Conservation (phyloP, 73 alveolate species). For the Paramecium biaurelia region DNA sequence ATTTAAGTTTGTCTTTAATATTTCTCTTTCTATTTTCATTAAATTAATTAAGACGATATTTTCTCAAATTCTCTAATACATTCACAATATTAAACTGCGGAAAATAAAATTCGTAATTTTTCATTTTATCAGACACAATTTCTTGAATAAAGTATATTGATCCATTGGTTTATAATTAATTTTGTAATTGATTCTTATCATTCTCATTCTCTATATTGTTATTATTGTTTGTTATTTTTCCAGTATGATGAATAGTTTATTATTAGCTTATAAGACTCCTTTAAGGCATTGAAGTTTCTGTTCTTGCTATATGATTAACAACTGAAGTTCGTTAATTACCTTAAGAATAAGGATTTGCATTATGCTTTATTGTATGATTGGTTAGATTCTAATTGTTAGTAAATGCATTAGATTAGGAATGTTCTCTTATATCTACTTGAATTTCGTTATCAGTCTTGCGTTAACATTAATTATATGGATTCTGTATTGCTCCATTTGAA, state of each 20-base stretch:
- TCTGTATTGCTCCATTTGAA: background rate
- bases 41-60: background rate
- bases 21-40: background rate
- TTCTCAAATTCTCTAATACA: background rate
- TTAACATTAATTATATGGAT: background rate
- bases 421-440: background rate
- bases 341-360: background rate
- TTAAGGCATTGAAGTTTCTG: background rate
- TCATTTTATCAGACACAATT: background rate
- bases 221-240: background rate
- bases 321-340: background rate
- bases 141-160: background rate
- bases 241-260: background rate
- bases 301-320: background rate
- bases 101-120: background rate
- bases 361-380: background rate
- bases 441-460: background rate
- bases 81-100: background rate
- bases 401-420: background rate
- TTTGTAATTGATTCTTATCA: background rate
- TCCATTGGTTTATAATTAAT: background rate
- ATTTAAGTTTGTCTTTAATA: background rate
- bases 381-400: background rate
- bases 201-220: background rate
- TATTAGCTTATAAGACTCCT: background rate